Evolutionary conservation across 192 early-diverging fungal species (phyloP).

Genomic region (Allomyces macrogynus): DNA sequence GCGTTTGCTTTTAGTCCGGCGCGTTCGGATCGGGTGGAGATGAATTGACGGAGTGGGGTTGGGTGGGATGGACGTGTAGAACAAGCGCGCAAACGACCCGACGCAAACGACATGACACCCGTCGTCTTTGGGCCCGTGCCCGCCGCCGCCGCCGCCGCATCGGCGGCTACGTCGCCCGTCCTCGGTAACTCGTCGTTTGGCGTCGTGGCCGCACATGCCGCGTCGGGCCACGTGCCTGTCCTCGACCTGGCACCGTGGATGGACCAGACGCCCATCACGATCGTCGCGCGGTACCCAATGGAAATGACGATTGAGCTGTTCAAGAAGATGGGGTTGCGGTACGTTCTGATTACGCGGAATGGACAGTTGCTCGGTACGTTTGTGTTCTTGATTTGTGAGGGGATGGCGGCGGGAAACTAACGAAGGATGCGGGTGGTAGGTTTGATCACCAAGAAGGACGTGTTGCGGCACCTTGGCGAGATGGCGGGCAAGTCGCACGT

Average conservation of each 20-base stretch:
- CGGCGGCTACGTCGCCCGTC: background rate
- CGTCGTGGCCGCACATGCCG: slow-evolving; percentile 5
- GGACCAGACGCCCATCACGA: slow-evolving; percentile 44
- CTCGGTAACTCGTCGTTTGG: background rate
- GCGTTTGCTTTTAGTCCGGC: too few species aligned
- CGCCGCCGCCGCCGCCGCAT: background rate
- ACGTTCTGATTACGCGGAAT: slow-evolving; percentile 34
- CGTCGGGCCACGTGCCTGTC: slow-evolving; percentile 7
- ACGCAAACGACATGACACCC: background rate
- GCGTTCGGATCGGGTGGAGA: too few species aligned
- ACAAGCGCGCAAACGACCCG: background rate
- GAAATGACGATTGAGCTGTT: slow-evolving; percentile 45
- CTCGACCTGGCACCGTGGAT: slow-evolving; percentile 47
- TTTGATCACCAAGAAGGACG: slow-evolving; percentile 52
- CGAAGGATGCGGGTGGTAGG: slow-evolving; percentile 4
- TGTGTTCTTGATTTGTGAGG: background rate
- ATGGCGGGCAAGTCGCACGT: background rate
- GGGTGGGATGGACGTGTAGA: background rate
- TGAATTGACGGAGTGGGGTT: too few species aligned
- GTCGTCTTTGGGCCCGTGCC: background rate
- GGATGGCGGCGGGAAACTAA: background rate
- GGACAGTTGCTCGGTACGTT: slow-evolving; percentile 22
- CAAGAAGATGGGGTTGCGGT: slow-evolving; percentile 40
- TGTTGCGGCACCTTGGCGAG: slow-evolving; percentile 23
- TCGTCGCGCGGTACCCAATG: slow-evolving; percentile 35